Conservation (phyloP, 1,284 basidiomycete genomes). For the Meripilus lineatus region DNA sequence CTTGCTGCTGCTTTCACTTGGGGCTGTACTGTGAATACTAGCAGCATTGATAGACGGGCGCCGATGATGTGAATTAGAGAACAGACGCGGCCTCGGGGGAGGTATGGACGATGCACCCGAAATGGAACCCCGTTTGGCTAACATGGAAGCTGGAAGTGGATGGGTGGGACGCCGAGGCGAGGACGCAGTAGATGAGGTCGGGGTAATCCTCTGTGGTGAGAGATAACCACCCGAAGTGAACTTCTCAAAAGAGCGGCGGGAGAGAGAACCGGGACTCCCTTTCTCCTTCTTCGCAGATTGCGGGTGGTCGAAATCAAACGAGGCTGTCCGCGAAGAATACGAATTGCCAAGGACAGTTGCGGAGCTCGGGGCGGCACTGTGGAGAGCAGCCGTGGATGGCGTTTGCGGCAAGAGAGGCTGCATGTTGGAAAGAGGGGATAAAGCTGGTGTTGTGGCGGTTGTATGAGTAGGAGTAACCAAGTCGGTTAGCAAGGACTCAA, state of each 20-base stretch:
- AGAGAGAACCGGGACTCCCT: background rate
- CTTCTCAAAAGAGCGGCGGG: slow-evolving; percentile 5
- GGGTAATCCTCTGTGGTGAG: slow-evolving; percentile 22
- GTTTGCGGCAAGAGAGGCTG: slow-evolving; percentile 30
- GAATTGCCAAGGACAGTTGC: background rate
- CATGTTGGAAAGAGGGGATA: slow-evolving; percentile 15
- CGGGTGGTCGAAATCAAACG: slow-evolving; percentile 12
- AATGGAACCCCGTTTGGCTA: slow-evolving; percentile 21
- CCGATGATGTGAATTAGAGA: slow-evolving; percentile 15
- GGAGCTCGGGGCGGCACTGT: background rate
- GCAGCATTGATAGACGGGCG: slow-evolving; percentile 1
- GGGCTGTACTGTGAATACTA: slow-evolving; percentile 6
- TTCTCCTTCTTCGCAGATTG: slow-evolving; percentile 6
- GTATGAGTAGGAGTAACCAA: slow-evolving; percentile 33
- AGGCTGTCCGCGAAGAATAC: slow-evolving; percentile 16
- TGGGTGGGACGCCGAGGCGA: slow-evolving; percentile 46
- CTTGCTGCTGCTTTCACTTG: slow-evolving; percentile 17
- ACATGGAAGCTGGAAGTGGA: slow-evolving; percentile 28
- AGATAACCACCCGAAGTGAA: slow-evolving; percentile 16
- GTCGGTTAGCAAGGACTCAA: slow-evolving; percentile 54
- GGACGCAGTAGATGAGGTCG: slow-evolving; percentile 50
- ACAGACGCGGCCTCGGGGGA: slow-evolving; percentile 17
- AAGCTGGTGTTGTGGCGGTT: slow-evolving; percentile 21
- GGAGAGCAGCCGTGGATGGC: slow-evolving; percentile 40
- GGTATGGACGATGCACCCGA: slow-evolving; percentile 1